Evolutionary conservation across 2,329 filamentous ascomycete genomes (phyloP), one percentile per base, ranked within the genome.

Genomic region (Phaeosphaeria sp.): DNA sequence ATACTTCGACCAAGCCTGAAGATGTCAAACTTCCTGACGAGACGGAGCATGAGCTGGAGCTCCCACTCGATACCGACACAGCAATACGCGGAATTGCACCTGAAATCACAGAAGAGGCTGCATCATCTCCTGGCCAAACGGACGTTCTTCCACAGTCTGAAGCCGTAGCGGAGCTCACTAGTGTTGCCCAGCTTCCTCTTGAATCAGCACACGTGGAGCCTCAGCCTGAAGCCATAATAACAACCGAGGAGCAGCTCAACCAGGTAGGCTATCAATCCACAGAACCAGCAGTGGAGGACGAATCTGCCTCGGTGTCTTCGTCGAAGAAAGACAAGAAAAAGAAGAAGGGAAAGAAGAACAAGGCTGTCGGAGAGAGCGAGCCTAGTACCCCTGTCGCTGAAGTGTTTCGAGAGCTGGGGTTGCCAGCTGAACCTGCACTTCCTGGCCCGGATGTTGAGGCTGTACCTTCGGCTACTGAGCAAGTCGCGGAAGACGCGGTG

Each of bases 291-390:
- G 36, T 21, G 3, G 55, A 52, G 18, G 55, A 49, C 5, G 44
- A 46, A 6, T 22, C n/a, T 1, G 52, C 42, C 1, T 27, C 36
- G 3, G 15, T 49, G 10, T 23, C 58, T 46, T 46, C 53, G 39
- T 65, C 63, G 6, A 69, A 68, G 51, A 69, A 71, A 54, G 64
- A 66, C 46, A 71, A 68, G 59, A 72, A 69, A 54, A 66, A 67
- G 58, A 67, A 71, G 59, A 69, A 69, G 57, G 53, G 56, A 15
- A 70, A 68, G 54, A 72, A 71, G 56, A 52, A 43, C 11, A 67
- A 63, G 42, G 46, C 39, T 0, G 41, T 50, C 18, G 56, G 58
- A 7, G 47, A 58, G 20, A 55, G 52, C 41, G 66, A 66, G 30
- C 56, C 60, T 10, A 63, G 55, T n/a, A 63, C 58, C n/a, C 58